Base-by-base conservation (phyloP, 352 stramenopile genomes). In the Phytophthora pseudosyringae region DNA sequence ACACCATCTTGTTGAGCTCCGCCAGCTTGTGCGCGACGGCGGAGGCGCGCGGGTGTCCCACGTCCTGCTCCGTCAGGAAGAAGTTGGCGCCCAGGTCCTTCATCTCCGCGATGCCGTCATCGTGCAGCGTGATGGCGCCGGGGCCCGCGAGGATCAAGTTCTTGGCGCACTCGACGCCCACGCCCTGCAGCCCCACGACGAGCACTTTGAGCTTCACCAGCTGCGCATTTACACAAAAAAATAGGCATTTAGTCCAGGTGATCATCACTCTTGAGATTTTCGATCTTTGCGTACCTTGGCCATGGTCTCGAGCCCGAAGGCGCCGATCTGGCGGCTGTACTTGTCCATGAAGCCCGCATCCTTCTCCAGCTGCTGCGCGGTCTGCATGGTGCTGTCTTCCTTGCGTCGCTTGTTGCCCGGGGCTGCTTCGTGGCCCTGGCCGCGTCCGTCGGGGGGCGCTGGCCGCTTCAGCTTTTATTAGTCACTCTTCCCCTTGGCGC, bases 11-110 rank as follows among this genome's bases (percentile, higher is more conserved):
- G 80, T 98, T 98, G 7, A 98, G 78, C 68, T 97, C 93, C 29
- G 89, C 85, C 29, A 98, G 76, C 75, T 90, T 91, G 75, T 94
- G 83, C 21, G 80, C 67, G 43, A 89, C 83, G 1, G 82, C 83
- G 2, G 60, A 43, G 4, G 84, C 86, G 21, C 88, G 81, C 7
- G 89, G 84, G 13, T 81, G 64, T 8, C 87, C 88, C 11, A 96
- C 76, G 58, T 96, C 86, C 33, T 85, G 54, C 67, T 97, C 88
- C 38, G 77, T 81, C 13, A 98, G 69, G 64, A 98, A 98, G 58
- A 98, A 98, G 64, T 98, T 98, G n/a, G 68, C 67, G 26, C 94
- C 94, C n/a, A 97, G 67, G 69, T 98, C 93, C 58, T 90, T 89
- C 15, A 91, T 78, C 61, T 93, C 77, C 16, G 85, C 72, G 21